These are phyloP conservation scores for Orbilia quercus DNA, from an alignment of 2,329 filamentous ascomycete genomes.

Conservation along the genomic window DNA sequence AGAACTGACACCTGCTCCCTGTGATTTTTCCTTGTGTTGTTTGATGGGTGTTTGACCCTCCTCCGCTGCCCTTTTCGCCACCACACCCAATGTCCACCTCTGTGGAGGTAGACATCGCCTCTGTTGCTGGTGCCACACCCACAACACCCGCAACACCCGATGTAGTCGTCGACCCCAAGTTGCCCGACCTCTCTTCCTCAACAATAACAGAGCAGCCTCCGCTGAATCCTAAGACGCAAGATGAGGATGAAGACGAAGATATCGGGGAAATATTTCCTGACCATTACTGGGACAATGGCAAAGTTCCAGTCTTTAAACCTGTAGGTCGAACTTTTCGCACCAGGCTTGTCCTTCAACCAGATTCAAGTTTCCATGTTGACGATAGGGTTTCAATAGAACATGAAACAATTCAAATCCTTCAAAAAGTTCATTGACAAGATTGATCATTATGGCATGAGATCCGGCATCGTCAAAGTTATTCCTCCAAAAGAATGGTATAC, in stretches of 20 bases:
- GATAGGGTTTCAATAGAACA: constrained; percentile 68
- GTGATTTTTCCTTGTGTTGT: constrained; percentile 32
- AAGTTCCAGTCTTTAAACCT: constrained; percentile 92
- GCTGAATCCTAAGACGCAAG: constrained; percentile 57
- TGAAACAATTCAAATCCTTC: constrained; percentile 95
- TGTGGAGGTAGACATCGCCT: constrained; percentile 36
- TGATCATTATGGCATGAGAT: constrained; percentile 95
- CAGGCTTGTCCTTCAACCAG: no score
- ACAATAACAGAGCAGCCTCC: background rate
- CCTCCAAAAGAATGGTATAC: constrained; percentile 89
- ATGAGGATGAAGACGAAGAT: constrained; percentile 67
- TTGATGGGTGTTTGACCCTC: constrained; percentile 46
- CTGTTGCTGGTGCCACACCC: constrained; percentile 2
- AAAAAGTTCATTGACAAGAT: constrained; percentile 90
- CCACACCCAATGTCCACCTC: constrained; percentile 43
- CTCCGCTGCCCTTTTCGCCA: constrained; percentile 19
- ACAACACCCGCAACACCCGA: constrained; percentile 1
- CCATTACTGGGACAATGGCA: constrained; percentile 84
- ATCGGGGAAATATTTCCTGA: constrained; percentile 84
- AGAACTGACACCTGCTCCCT: no score
- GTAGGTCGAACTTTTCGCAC: constrained; percentile 67
- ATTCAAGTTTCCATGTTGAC: constrained; percentile 25
- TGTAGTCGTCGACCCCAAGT: constrained; percentile 8
- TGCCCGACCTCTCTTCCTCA: background rate
- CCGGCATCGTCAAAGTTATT: constrained; percentile 94